Evolutionary conservation across 371 early-diverging fungal genomes (phyloP), one percentile per base, ranked within the genome.

Genomic region (Mortierella sp.): DNA sequence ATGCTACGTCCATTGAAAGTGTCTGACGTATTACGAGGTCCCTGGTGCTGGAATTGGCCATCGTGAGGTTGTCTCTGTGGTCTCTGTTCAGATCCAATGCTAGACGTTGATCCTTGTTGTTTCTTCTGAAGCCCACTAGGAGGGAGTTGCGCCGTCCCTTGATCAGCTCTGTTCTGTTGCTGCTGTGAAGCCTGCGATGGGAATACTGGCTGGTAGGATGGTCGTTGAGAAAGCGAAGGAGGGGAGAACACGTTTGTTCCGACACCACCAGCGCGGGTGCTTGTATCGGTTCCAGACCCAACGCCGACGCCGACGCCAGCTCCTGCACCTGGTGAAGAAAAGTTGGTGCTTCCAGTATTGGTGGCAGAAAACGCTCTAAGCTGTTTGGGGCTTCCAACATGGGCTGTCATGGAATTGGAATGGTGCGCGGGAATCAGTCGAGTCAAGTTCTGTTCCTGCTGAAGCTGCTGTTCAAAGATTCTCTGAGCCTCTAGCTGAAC

Each of bases 381-480:
- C 47, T 58, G 71, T 19, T 71, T 63, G 5, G 76, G 69, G 22
- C 68, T 68, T 3, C 67, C 53, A 16, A 59, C 50, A 57, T 74
- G 69, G 7, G 43, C 53, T 13, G 68, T 60, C 22, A 63, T 17
- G 16, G 60, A 31, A 13, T 63, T 74, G 21, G 68, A 39, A 34
- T 64, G 69, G 34, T 34, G 34, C 25, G 57, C 57, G 0, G 69
- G 57, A 9, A 63, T 57, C 39, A 64, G 46, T 14, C 76, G 27
- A 8, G 64, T 31, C 29, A 64, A 19, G 27, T 55, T 68, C 22
- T 74, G 76, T 31, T 74, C 76, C 51, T 74, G 76, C 29, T 74
- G 76, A 12, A 74, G 46, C 21, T 74, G 76, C 24, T 74, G 68
- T 54, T 74, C 76, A 60, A 63, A 74, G 24, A 74, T 74, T 40